Evolutionary conservation across 306 rosid genomes (phyloP), one percentile per base, ranked within the genome.

Genomic region (Castanea crenata): DNA sequence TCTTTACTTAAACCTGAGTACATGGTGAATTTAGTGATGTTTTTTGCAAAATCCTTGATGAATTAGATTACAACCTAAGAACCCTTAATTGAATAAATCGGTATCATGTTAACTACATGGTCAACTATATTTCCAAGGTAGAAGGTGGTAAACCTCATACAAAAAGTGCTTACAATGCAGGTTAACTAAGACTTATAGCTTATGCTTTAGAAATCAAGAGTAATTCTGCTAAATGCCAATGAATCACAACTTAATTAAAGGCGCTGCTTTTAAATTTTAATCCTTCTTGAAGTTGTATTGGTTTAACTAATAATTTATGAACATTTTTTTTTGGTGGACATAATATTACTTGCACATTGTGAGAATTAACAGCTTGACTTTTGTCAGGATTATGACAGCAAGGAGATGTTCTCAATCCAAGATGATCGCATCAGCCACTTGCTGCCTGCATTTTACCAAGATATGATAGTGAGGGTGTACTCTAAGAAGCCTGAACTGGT

Each of bases 401-500:
- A 71, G 1, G 90, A 89, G 63, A 92, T 88, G 73, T 87, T 93
- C 76, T 44, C 79, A 20, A 88, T 93, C 73, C 2, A 82, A 55
- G 89, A 93, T 25, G 85, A 89, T 3, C 85, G 89, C 73, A 80
- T 93, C 49, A 93, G 97, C 79, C 98, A 92, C 83, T 81, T 93
- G 86, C 84, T 93, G 85, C 98, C 98, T 7, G 81, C 90, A 38
- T 93, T 78, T 44, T 86, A 84, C 74, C 88, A 90, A 84, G 98
- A 93, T 65, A 73, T 79, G 78, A 86, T 93, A 83, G 98, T 93
- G 73, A 85, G 98, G 87, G 96, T 90, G 52, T 93, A 93, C 67
- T 81, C 97, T 63, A 93, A 92, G 86, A 92, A 85, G 85, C 94
- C 96, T 38, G 95, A 88, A 71, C 81, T 90, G 97, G 98, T 93